Conservation (phyloP, 805 yeast genomes). For the Priceomyces medius region DNA sequence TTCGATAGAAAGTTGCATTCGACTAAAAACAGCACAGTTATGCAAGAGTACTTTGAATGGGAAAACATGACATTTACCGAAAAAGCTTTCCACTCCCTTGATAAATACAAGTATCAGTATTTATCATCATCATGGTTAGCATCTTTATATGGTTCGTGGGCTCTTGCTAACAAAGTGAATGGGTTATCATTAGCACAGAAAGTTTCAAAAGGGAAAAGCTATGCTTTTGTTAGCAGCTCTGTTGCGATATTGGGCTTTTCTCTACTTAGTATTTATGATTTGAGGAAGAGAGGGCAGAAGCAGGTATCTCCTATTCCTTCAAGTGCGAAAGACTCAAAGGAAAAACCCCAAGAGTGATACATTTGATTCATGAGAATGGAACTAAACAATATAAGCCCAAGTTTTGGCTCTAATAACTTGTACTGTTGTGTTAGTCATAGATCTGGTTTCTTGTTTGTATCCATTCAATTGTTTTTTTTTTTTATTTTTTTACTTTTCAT, state of each 20-base stretch:
- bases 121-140: slow-evolving; percentile 40
- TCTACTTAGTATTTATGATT: not conserved
- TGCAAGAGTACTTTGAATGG: slow-evolving; percentile 39
- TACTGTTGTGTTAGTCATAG: no score
- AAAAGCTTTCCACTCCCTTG: slow-evolving; percentile 26
- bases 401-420: no score
- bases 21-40: slow-evolving; percentile 22
- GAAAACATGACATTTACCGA: slow-evolving; percentile 29
- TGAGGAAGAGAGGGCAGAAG: no score
- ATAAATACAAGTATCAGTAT: slow-evolving; percentile 35
- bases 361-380: no score
- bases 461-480: no score
- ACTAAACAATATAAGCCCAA: no score
- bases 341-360: no score
- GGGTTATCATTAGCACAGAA: slow-evolving; percentile 75
- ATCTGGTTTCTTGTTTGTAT: no score
- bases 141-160: slow-evolving; percentile 67
- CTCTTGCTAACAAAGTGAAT: slow-evolving; percentile 66
- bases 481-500: no score
- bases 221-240: slow-evolving; percentile 82
- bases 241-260: not conserved
- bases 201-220: slow-evolving; percentile 86
- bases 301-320: no score
- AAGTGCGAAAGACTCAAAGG: no score
- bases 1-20: slow-evolving; percentile 40